Base-by-base conservation (phyloP, 805 yeast species). In the Candida morakotiae region DNA sequence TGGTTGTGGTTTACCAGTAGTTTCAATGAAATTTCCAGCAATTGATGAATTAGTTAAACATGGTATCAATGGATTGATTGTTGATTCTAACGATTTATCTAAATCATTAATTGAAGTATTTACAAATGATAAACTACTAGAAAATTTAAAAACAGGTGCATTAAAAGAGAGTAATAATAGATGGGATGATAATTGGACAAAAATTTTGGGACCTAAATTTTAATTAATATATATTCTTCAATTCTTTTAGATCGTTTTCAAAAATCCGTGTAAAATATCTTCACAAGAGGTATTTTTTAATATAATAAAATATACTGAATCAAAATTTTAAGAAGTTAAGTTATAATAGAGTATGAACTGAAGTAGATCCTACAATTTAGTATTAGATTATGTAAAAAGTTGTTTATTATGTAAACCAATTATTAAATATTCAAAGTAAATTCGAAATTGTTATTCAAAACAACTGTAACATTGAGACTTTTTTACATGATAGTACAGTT, bases 1-100 rank as follows among this genome's bases (percentile, higher is more conserved):
- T 67, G 98, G 98, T 0, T 85, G 93, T 45, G 98, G 98, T 0
- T 65, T 93, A 9, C 99, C 98, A 1, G 97, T 88, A 0, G 67
- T 89, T 2, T 77, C 96, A 0, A 66, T 89, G 40, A 65, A 71
- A 25, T 93, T 87, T 55, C 78, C 83, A 0, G 91, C 95, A 1
- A 71, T 91, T 10, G 66, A 67, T 5, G 98, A 93, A 55, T 64
- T 93, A 30, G 91, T 93, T 1, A 65, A 73, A 31, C 74, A 81
- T 33, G 75, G 74, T 2, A 65, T 60, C 1, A 88, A 89, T 53
- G 99, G 99, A 1, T 48, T 83, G 35, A 48, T 69, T 14, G 29
- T 74, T 16, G 49, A 55, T 35, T 28, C 55, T 27, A 28, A 17
- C 35, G 60, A 64, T 28, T 42, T 67, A 27, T 50, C 42, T 38